Conservation (phyloP, 2,329 filamentous ascomycete species). For the Cercospora nicotianae region DNA sequence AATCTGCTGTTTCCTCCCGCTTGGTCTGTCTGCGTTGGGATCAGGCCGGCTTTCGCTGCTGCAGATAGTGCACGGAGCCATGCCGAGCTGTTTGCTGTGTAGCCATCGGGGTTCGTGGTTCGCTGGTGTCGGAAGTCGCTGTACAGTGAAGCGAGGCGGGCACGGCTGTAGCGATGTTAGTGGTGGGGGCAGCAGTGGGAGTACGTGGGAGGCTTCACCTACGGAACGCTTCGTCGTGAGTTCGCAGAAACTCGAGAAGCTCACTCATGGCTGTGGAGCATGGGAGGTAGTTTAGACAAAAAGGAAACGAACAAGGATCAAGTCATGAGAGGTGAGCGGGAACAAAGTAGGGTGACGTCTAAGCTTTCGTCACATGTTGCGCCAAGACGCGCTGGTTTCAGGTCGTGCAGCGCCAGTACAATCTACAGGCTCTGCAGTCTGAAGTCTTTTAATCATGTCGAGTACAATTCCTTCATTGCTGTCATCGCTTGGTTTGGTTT, state of each 20-base stretch:
- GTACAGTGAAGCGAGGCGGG: conserved; percentile 80
- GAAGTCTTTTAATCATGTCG: neutral
- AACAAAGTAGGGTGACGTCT: conserved; percentile 1
- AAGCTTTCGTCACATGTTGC: conserved; percentile 6
- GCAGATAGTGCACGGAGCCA: conserved; percentile 75
- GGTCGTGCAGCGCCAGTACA: neutral
- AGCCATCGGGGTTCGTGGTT: conserved; percentile 80
- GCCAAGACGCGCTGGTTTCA: neutral
- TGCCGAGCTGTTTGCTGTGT: conserved; percentile 72
- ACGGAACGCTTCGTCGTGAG: conserved; percentile 52
- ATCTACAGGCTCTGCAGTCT: neutral
- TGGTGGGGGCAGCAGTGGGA: conserved; percentile 2
- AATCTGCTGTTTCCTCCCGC: conserved; percentile 49
- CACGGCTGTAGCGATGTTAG: conserved; percentile 49
- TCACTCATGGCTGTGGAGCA: conserved; percentile 25
- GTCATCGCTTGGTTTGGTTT: conserved; percentile 10
- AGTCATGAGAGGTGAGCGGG: neutral
- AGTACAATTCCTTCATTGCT: neutral
- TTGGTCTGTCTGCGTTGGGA: conserved; percentile 44
- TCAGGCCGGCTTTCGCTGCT: conserved; percentile 64
- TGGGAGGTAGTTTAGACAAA: neutral
- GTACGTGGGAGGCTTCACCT: conserved; percentile 40
- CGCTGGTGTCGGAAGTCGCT: conserved; percentile 78
- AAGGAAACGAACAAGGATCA: neutral
- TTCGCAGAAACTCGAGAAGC: conserved; percentile 63